Evolutionary conservation across 2,329 filamentous ascomycete species (phyloP).

Genomic region (Parastagonospora avenae): DNA sequence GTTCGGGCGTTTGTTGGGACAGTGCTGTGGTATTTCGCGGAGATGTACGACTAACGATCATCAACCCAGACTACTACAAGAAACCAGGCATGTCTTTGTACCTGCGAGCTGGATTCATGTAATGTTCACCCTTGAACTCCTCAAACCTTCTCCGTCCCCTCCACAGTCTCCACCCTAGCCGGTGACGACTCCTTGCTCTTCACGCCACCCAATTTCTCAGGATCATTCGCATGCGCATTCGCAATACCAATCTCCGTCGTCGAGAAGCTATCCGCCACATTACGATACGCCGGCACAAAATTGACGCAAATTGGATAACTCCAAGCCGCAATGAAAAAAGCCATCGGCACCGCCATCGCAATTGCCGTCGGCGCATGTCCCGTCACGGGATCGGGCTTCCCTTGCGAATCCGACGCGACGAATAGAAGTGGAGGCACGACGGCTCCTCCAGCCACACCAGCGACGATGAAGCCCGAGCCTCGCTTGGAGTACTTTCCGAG

Average conservation of each 20-base stretch:
- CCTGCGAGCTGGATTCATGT: no score
- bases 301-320: slow-evolving; percentile 59
- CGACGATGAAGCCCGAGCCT: slow-evolving; percentile 74
- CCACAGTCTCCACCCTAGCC: slow-evolving; percentile 17
- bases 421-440: slow-evolving; percentile 74
- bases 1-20: no score
- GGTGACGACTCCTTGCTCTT: slow-evolving; percentile 16
- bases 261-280: slow-evolving; percentile 64
- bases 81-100: no score
- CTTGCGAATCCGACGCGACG: slow-evolving; percentile 67
- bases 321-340: slow-evolving; percentile 55
- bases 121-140: no score
- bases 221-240: slow-evolving; percentile 37
- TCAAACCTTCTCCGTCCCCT: slow-evolving; percentile 9
- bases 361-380: slow-evolving; percentile 56
- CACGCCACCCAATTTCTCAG: slow-evolving; percentile 26
- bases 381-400: slow-evolving; percentile 32
- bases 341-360: slow-evolving; percentile 70
- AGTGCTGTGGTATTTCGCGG: no score
- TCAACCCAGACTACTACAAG: no score
- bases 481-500: slow-evolving; percentile 78
- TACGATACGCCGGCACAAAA: slow-evolving; percentile 67
- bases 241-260: slow-evolving; percentile 54
- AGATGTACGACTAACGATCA: no score
- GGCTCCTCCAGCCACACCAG: slow-evolving; percentile 73